Evolutionary conservation across 2,329 filamentous ascomycete species (phyloP), one percentile per base, ranked within the genome.

Genomic region (Arthrobotrys pseudoclavata): DNA sequence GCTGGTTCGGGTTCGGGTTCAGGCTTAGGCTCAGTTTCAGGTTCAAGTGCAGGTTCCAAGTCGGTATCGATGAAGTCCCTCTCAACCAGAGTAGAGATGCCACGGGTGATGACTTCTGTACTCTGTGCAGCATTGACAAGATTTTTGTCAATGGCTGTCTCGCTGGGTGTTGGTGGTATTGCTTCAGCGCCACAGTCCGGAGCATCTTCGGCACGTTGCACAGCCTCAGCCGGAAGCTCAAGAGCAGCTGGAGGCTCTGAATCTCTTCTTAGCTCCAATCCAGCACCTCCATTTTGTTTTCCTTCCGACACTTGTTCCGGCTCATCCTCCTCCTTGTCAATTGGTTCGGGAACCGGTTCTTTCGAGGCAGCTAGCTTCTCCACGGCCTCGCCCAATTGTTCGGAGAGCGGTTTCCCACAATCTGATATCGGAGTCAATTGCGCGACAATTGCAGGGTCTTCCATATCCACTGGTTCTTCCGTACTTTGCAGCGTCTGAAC

Each of bases 401-500:
- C 74, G 12, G 61, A 53, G 24, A 77, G 34, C 18, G 67, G 52
- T 29, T 47, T 71, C 47, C 67, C 74, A 50, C 62, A 77, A 7
- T 77, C 74, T 31, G 74, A 77, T 22, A 77, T 53, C 4, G 74
- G 74, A 1, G 74, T 77, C 26, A 77, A 24, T 26, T 77, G 74
- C 9, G 67, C 29, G 13, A 60, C 66, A n/a, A 76, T 70, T 20
- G 20, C 48, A 26, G 55, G 37, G 13, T 68, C 57, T 15, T 42
- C 60, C 10, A n/a, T 29, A 26, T 71, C 62, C 7, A 7, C 52
- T 20, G 18, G 15, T 31, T 50, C 50, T 24, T 37, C 45, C 4
- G 63, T 26, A 12, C 53, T 40, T 18, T 55, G 42, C 9, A 77
- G 53, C 20, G 50, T 45, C 15, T 57, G 67, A 24, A 71, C 67